Evolutionary conservation across 2,329 filamentous ascomycete genomes (phyloP), one percentile per base, ranked within the genome.

Genomic region (Cytospora mali): DNA sequence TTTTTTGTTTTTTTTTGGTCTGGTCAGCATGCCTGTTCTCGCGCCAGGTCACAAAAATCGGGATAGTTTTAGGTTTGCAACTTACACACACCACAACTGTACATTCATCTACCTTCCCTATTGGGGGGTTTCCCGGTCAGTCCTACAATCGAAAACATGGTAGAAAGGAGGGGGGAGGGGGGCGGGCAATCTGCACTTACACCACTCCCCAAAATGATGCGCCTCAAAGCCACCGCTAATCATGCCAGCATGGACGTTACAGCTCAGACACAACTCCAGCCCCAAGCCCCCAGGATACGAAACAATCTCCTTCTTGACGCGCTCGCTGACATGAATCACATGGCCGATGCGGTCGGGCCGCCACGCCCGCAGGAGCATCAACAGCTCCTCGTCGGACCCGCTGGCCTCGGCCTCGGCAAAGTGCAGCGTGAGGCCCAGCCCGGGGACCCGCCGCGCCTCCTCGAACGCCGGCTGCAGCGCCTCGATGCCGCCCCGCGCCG

Each of bases 171-270:
- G 2, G 10, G 2, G 33, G 14, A 16, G 35, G 16, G 18, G 18
- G 39, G 21, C 9, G 39, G 39, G 21, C 9, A 18, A 23, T 2
- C 1, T 4, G 16, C 13, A 58, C 63, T 57, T 33, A 65, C 76
- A 81, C 91, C 91, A 95, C 70, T 86, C 82, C 16, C 88, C 87
- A 75, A 95, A 93, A 76, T 95, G 91, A 74, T 95, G 91, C 55
- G 86, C 86, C 62, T 82, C 79, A 65, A 83, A 85, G 7, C 86
- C 84, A 0, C 89, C 88, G 1, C 79, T 76, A 56, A 89, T 87
- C 85, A 95, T 87, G 67, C 86, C 87, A 1, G 89, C 89, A 67
- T 88, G 85, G 1, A 95, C 90, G 69, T 95, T 95, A 74, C 91
- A 94, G 67, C 88, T 92, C 65, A 95, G 76, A 65, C 91, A 95